Evolutionary conservation across 768 basidiomycete genomes (phyloP), one percentile per base, ranked within the genome.

Genomic region (Hypholoma fasciculare): DNA sequence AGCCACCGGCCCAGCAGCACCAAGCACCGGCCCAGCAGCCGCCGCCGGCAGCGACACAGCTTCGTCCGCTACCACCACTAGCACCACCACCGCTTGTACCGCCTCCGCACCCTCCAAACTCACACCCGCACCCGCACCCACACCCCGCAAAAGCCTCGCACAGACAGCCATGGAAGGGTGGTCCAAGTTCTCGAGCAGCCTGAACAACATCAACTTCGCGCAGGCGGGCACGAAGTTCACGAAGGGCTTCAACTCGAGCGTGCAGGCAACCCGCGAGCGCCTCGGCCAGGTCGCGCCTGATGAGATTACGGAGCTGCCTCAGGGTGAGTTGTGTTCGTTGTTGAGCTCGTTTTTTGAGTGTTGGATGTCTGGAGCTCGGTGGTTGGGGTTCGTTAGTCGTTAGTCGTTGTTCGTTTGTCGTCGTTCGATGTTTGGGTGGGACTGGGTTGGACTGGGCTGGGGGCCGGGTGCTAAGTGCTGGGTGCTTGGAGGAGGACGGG

Each of bases 291-390:
- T 96, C 57, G 83, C 92, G 3, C 82, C 89, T 5, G 94, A 94
- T 62, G 97, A 97, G 64, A 95, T 98, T 69, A 98, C 96, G 7
- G 97, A 98, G 74, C 82, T 94, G 51, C 91, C 92, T 23, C 88
- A 92, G 75, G 94, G 92, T 89, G 26, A n/a, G 74, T 69, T 23
- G 17, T 11, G 27, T 34, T 17, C 9, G 27, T 7, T 7, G 11
- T 16, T 54, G 12, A 17, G n/a, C 19, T 7, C 43, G 42, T 3
- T 17, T 34, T 11, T 7, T 20, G 16, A 4, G 23, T 23, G 43
- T n/a, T 48, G 19, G 17, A 14, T 3, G 23, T 48, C 7, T 23
- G 23, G 23, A 23, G 19, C 2, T 13, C 4, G 19, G 47, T 26
- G 19, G 13, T 26, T 19, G 47, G 26, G 3, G 47, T 7, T 23